These are phyloP conservation scores for Melaleuca alternifolia DNA, from an alignment of 345 rosid genomes.

Conservation along the genomic window DNA sequence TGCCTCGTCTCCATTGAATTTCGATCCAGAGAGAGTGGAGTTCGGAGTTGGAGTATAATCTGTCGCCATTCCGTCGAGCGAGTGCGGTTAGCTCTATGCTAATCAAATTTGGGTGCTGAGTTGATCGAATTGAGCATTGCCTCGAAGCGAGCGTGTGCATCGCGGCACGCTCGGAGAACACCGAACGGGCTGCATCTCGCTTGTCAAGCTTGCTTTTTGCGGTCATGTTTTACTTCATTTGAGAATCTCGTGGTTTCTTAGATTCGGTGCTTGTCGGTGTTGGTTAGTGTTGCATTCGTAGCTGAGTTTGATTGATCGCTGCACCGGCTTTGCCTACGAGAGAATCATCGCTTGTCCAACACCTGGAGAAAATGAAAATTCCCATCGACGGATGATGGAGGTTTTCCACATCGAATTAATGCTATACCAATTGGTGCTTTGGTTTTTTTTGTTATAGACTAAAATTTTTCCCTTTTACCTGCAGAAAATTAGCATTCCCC, in stretches of 20 bases:
- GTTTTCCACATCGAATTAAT: not conserved
- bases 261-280: not conserved
- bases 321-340: not conserved
- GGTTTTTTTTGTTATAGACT: not conserved
- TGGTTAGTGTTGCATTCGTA: not conserved
- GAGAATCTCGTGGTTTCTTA: not conserved
- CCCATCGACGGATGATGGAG: not conserved
- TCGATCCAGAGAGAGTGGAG: not conserved
- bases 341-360: not conserved
- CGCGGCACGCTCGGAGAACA: not conserved
- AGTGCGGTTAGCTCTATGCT: not conserved
- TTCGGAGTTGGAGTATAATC: not conserved
- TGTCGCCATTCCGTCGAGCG: not conserved
- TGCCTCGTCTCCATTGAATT: not conserved
- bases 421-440: not conserved
- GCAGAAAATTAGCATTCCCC: not conserved
- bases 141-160: not conserved
- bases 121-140: not conserved
- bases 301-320: not conserved
- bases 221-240: not conserved
- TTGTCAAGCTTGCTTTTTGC: not conserved
- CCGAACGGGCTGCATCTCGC: not conserved
- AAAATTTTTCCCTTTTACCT: not conserved
- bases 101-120: not conserved
- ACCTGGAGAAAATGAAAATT: not conserved